Evolutionary conservation across 768 basidiomycete species (phyloP).

Genomic region (Boletus sp.): DNA sequence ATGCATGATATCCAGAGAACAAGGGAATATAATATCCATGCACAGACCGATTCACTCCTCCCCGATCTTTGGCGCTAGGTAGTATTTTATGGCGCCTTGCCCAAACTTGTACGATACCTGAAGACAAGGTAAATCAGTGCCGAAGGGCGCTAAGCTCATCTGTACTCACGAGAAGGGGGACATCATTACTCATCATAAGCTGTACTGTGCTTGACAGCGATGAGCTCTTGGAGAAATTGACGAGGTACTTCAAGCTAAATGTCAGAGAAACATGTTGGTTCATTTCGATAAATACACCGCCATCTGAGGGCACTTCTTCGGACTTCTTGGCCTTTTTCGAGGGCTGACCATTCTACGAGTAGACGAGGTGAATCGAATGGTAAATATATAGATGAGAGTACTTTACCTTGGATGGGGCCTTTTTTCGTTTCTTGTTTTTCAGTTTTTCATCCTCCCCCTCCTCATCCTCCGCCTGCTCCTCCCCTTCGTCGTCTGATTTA

Average conservation of each 20-base stretch:
- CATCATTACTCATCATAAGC: slow-evolving; percentile 90
- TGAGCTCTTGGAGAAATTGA: slow-evolving; percentile 92
- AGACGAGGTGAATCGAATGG: neutral
- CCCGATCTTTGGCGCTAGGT: slow-evolving; percentile 93
- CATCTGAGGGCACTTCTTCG: slow-evolving; percentile 52
- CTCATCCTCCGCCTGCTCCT: slow-evolving; percentile 52
- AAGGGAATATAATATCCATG: slow-evolving; percentile 5
- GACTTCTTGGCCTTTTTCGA: slow-evolving; percentile 61
- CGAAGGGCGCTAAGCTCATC: neutral
- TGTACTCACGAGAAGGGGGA: slow-evolving; percentile 73
- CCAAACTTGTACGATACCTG: slow-evolving; percentile 89
- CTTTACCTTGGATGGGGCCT: slow-evolving; percentile 47
- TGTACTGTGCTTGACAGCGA: slow-evolving; percentile 69
- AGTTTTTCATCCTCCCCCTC: slow-evolving; percentile 49
- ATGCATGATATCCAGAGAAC: slow-evolving; percentile 10
- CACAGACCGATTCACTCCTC: slow-evolving; percentile 53
- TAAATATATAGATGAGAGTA: neutral
- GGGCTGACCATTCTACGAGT: slow-evolving; percentile 34
- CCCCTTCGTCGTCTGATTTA: slow-evolving; percentile 46
- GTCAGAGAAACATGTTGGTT: slow-evolving; percentile 89
- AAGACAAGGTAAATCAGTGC: neutral
- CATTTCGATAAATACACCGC: slow-evolving; percentile 78
- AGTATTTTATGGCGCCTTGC: slow-evolving; percentile 88
- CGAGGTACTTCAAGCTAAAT: slow-evolving; percentile 95
- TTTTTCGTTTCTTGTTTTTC: slow-evolving; percentile 70